These are phyloP conservation scores for Byssochlamys sp. DNA, from an alignment of 2,329 filamentous ascomycete species.

Conservation along the genomic window DNA sequence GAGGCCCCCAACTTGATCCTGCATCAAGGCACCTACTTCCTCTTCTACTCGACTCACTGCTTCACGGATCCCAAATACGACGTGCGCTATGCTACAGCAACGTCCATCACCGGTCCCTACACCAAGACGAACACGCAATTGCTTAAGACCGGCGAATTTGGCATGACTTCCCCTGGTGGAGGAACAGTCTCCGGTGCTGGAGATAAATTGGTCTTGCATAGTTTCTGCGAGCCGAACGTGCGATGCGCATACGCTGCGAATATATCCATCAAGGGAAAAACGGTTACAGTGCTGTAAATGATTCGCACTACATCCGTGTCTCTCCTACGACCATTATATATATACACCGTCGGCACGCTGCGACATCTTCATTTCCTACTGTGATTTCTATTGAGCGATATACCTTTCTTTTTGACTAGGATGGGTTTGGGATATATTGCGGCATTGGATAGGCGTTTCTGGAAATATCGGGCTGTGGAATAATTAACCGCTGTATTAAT, in stretches of 20 bases:
- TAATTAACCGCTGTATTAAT: background rate
- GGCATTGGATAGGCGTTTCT: background rate
- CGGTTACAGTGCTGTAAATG: constrained; percentile 9
- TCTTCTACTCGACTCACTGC: constrained; percentile 56
- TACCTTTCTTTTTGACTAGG: background rate
- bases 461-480: background rate
- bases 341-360: background rate
- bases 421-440: background rate
- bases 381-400: background rate
- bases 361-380: background rate
- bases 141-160: constrained; percentile 23
- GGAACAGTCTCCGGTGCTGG: constrained; percentile 23
- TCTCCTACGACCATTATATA: background rate
- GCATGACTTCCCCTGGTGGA: constrained; percentile 23
- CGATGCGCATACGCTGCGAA: constrained; percentile 24
- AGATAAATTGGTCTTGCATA: constrained; percentile 25
- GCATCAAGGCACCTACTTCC: constrained; percentile 42
- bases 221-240: constrained; percentile 16
- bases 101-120: constrained; percentile 28
- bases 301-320: background rate
- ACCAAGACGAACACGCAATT: constrained; percentile 25
- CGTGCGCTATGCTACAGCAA: constrained; percentile 49
- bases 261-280: constrained; percentile 12
- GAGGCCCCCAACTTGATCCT: constrained; percentile 51
- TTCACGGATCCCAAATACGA: constrained; percentile 48